Base-by-base conservation (phyloP, 2,329 filamentous ascomycete genomes). In the Neonectria coccinea region DNA sequence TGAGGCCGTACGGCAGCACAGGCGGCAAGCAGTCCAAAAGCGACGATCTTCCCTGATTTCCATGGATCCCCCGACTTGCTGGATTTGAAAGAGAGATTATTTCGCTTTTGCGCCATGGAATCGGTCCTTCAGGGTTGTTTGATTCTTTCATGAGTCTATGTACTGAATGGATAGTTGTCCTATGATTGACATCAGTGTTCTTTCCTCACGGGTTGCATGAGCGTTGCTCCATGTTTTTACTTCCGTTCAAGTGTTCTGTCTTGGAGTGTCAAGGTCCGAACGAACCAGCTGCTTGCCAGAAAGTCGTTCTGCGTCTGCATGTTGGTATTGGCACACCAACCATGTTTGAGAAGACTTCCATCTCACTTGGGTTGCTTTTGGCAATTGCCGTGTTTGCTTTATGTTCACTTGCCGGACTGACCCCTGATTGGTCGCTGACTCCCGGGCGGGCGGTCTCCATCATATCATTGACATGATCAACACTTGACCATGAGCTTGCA, bases 1-100 rank as follows among this genome's bases (percentile, higher is more conserved):
- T 79, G 57, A 72, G 78, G 59, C 79, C 79, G 8, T 80, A 80
- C 53, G 78, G 78, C 31, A 78, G 72, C 67, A 67, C 73, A 18
- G 76, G 67, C 55, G 75, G 72, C 61, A 77, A 74, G 47, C 70
- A 72, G 51, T 70, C 76, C 22, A 73, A 76, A 66, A 75, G 71
- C 48, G 78, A 80, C 57, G 72, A 78, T 65, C 62, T 79, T 11
- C 76, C 78, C 50, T 79, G 58, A 73, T 68, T 41, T 20, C 29
- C 31, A n/a, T 20, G 42, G 39, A 25, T 22, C 41, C 25, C 18
- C 10, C 25, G 52, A 33, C 6, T 51, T 41, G 27, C 18, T 50
- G 45, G 33, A 50, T 48, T 29, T 29, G 20, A 33, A 25, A 16
- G 27, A 59, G 5, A 39, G 18, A 12, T 14, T 29, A 8, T 33